Base-by-base conservation (phyloP, 2,329 filamentous ascomycete species). In the Trichoderma simmonsii region DNA sequence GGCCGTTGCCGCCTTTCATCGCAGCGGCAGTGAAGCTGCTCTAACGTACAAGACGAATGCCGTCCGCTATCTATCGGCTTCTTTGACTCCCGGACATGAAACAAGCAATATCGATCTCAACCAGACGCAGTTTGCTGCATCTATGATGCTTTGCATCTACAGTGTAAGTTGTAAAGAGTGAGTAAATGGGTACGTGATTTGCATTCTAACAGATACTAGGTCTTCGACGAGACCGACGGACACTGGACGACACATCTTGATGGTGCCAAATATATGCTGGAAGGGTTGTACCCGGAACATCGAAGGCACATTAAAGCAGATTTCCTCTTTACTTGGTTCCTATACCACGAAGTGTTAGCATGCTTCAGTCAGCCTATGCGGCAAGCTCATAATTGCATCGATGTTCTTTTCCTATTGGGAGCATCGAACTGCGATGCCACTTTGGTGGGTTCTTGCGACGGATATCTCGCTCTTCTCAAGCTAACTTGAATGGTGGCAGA, bases 131-230 rank as follows among this genome's bases (percentile, higher is more conserved):
- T 78, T 85, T 65, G 83, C 84, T 15, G 81, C 83, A 14, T 85
- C 82, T 8, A 84, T 86, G 85, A 86, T 86, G 84, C 79, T 86
- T 7, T 86, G 84, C 67, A 84, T 86, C 18, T 85, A 86, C 72
- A 85, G 83, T 75, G 84, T 85, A 73, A 76, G 59, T 51, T 18
- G 9, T 12, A 11, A 34, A 32, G n/a, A 4, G 5, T 1, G 6
- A 24, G 9, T 32, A 8, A 14, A 3, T 7, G 2, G 51, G 12
- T 21, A 8, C 7, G 6, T 54, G 8, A 32, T 70, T 32, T 34
- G 43, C 48, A 11, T 39, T 18, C 60, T 71, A 48, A 71, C 18
- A 2, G 57, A 34, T 11, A 11, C 21, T 59, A 85, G 84, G 84
- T 86, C 14, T 86, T 86, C 74, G 85, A 86, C 71, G 83, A 84